Base-by-base conservation (phyloP, 257 asterid species). In the Lycium barbarum region DNA sequence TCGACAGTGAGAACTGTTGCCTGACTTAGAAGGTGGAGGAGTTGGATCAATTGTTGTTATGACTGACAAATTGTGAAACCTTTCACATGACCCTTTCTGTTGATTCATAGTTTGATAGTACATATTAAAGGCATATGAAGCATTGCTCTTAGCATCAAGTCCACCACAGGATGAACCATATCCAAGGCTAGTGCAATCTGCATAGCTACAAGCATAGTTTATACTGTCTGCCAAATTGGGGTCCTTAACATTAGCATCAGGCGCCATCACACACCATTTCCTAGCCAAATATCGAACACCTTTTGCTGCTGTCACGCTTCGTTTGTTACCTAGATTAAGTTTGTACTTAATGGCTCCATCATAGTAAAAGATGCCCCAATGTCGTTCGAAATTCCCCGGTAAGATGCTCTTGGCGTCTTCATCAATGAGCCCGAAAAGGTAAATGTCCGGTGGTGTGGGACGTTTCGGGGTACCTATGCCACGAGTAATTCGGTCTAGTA, bases 151-250 rank as follows among this genome's bases (percentile, higher is more conserved):
- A 3, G 80, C 91, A 40, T 95, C 97, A 67, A 95, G 2, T 0
- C 85, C 89, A 1, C 89, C 95, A 40, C 99, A 96, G 0, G 99
- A 93, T 0, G 98, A 93, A 13, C 98, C 98, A n/a, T 9, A 90
- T 20, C 97, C 98, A 0, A 96, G 97, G 22, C 98, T 93, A 43
- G 99, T 96, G 91, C 99, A 96, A 83, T 95, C 99, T 0, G 98
- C 97, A 7, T 93, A 91, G 13, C 87, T 91, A 67, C 99, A 96
- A 2, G 99, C 98, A 2, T 80, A 33, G 22, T 84, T 82, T 45
- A 95, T 22, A 20, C 91, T 83, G 87, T 84, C 83, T 15, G 90
- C 82, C 84, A 96, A 38, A 2, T 71, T 88, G 12, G 97, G 95
- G 83, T 93, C 97, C 85, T 84, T 36, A 2, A 73, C 1, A 26